A percentile compares a stretch with the other conserved stretches of the same genome.
Evolutionary conservation across 2,329 filamentous ascomycete genomes (phyloP).

Genomic region (Talaromyces marneffei): DNA sequence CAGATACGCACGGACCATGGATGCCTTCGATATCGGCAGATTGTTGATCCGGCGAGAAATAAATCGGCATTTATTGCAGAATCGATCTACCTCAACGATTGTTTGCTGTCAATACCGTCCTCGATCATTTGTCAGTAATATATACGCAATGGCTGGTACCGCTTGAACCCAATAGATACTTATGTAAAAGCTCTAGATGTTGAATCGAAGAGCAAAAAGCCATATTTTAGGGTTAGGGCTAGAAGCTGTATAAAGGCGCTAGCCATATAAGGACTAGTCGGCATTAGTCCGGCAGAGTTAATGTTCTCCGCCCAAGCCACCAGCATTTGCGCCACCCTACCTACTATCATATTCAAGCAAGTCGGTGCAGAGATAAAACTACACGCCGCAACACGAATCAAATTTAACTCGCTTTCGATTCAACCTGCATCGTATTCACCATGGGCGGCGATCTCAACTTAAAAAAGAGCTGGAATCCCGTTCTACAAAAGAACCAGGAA

Average conservation of each 20-base stretch:
- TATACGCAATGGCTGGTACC: neutral
- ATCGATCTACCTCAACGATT: neutral
- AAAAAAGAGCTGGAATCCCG: slow-evolving; percentile 77
- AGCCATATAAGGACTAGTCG: neutral
- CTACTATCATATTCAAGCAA: neutral
- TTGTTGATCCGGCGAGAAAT: neutral
- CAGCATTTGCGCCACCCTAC: neutral
- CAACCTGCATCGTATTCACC: slow-evolving; percentile 31
- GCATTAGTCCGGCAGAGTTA: neutral
- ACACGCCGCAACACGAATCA: neutral
- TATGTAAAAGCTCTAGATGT: neutral
- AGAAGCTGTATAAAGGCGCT: neutral
- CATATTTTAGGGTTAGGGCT: neutral
- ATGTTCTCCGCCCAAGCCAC: neutral
- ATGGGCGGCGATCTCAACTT: slow-evolving; percentile 88
- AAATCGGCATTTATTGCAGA: neutral
- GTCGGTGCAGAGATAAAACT: neutral
- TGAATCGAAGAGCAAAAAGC: neutral
- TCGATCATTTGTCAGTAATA: too few species aligned
- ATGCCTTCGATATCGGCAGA: neutral
- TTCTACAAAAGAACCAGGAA: slow-evolving; percentile 82
- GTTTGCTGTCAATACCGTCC: neutral
- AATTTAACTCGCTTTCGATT: neutral
- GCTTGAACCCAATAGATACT: neutral
- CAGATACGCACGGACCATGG: neutral